Evolutionary conservation across 371 early-diverging fungal species (phyloP), one percentile per base, ranked within the genome.

Genomic region (Mucor sp.): DNA sequence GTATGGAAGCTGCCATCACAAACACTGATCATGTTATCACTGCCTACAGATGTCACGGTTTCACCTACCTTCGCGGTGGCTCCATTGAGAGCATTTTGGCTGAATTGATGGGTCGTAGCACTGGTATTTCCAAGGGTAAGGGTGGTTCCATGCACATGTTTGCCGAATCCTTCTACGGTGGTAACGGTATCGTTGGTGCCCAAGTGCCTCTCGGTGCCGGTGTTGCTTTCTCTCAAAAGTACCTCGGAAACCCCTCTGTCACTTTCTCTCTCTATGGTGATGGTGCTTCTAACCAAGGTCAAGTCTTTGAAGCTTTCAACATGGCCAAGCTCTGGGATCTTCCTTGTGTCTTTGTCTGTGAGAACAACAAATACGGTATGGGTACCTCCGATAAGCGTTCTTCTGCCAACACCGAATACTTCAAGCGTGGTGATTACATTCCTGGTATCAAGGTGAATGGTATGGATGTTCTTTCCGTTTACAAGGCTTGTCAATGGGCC

Each of bases 111-210:
- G 97, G 98, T 67, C 91, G 94, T 69, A 71, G 77, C 47, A 93
- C 84, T 65, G 99, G 99, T 75, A 90, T 93, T 72, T 95, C 98
- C 37, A 86, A 90, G 77, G 99, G 99, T 63, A 99, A 99, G 90
- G 99, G 99, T 70, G 99, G 99, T 33, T 99, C 99, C 65, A 99
- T 99, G 99, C 99, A 99, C 90, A 95, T 99, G 93, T 99, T 97
- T 84, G 93, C 95, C 60, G 86, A 87, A 60, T 90, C 93, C 78
- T 99, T 99, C 86, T 99, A 93, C 82, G 99, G 99, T 72, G 99
- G 99, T 67, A 99, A 99, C 90, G 99, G 99, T 72, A 99, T 99
- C 76, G 99, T 99, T 64, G 99, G 99, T 68, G 99, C 99, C 44
- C 99, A 99, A 85, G 71, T 98, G 47, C 97, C 99, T 48, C 86